Percentiles rank a stretch among this genome's conserved stretches.
phyloP scores from a whole-genome alignment of 306 rosid species.

The Vigna unguiculata region DNA sequence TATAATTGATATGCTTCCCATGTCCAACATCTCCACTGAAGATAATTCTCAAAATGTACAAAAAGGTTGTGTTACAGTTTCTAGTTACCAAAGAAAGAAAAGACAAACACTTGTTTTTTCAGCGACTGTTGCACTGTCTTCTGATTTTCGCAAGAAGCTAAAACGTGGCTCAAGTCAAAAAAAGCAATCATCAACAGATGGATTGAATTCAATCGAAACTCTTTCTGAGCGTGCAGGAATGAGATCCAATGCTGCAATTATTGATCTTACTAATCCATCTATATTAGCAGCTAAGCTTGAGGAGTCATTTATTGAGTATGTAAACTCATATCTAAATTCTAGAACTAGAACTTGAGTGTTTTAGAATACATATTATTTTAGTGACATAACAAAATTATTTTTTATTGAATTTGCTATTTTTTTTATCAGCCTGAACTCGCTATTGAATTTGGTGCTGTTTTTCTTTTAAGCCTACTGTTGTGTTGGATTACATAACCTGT shows the following conservation, averaged over 20 bases:
- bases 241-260: constrained; percentile 84
- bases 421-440: background rate
- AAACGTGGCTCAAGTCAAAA: constrained; percentile 69
- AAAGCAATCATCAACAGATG: constrained; percentile 66
- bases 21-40: constrained; percentile 52
- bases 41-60: constrained; percentile 57
- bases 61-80: constrained; percentile 58
- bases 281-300: constrained; percentile 82
- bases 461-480: background rate
- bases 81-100: constrained; percentile 84
- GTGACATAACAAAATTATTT: background rate
- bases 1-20: constrained; percentile 93
- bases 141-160: constrained; percentile 93
- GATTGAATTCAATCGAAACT: constrained; percentile 79
- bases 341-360: constrained; percentile 32
- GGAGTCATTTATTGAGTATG: constrained; percentile 95
- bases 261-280: constrained; percentile 83
- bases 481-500: constrained; percentile 4
- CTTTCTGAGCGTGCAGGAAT: constrained; percentile 94
- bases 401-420: background rate
- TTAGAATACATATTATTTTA: constrained; percentile 7
- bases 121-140: constrained; percentile 86
- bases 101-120: constrained; percentile 97
- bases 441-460: constrained; percentile 12
- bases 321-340: constrained; percentile 42